phyloP scores from a whole-genome alignment of 2,329 filamentous ascomycete species.

The Fusarium sp. region DNA sequence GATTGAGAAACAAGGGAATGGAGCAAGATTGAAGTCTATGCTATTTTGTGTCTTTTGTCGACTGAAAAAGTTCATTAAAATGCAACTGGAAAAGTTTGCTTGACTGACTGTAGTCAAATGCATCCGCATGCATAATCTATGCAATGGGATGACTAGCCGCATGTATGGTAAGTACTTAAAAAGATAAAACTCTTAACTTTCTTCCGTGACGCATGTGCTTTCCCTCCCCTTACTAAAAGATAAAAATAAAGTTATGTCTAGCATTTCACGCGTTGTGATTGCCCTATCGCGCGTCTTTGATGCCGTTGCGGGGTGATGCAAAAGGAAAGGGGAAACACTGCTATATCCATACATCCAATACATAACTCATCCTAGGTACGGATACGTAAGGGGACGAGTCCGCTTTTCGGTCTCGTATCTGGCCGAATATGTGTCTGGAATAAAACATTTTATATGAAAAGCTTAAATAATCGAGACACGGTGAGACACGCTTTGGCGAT shows the following conservation, averaged over 20 bases:
- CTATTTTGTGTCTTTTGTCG: conserved; percentile 2
- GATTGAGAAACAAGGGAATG: conserved; percentile 28
- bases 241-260: conserved; percentile 29
- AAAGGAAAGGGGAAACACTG: conserved; percentile 34
- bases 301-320: conserved; percentile 42
- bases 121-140: conserved; percentile 32
- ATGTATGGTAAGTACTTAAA: not conserved
- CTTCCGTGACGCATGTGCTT: conserved; percentile 12
- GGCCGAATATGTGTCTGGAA: conserved; percentile 9
- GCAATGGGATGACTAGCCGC: conserved; percentile 32
- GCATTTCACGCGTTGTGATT: conserved; percentile 35
- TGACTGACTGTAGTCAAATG: conserved; percentile 13
- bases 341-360: conserved; percentile 14
- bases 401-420: conserved; percentile 36
- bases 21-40: conserved; percentile 23
- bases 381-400: conserved; percentile 37
- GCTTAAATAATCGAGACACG: conserved; percentile 29
- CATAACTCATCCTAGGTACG: too few relatives aligned
- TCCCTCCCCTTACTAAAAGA: not conserved
- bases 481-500: conserved; percentile 22
- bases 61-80: conserved; percentile 25
- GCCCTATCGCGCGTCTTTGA: conserved; percentile 39
- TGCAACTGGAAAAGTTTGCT: too few relatives aligned
- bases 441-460: conserved; percentile 29
- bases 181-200: not conserved